A percentile compares a stretch with the other conserved stretches of the same genome.
These are phyloP conservation scores for Populus euphratica DNA, from an alignment of 345 rosid species.

Conservation along the genomic window DNA sequence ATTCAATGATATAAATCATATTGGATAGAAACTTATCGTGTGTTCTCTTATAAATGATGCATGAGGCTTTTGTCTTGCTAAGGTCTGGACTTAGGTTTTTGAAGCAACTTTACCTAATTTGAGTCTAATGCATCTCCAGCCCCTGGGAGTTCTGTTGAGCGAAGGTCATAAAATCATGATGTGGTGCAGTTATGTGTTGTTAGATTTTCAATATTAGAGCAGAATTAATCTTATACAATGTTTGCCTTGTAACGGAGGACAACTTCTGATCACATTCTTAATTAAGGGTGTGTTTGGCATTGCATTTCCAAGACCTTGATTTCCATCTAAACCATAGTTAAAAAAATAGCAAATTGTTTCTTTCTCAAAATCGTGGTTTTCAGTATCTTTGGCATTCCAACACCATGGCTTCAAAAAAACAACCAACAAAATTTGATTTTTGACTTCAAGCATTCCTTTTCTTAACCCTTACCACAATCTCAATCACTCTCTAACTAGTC, in stretches of 20 bases:
- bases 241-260: background rate
- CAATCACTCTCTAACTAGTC: background rate
- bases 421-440: background rate
- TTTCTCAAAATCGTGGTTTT: background rate
- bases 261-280: background rate
- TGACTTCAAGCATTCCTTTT: background rate
- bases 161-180: constrained; percentile 2
- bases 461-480: background rate
- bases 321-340: background rate
- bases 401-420: background rate
- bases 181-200: background rate
- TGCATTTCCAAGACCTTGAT: background rate
- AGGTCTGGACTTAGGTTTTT: background rate
- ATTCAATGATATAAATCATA: background rate
- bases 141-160: background rate
- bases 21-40: background rate
- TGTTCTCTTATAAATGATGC: background rate
- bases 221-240: background rate
- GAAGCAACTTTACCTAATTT: background rate
- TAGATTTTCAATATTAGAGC: background rate
- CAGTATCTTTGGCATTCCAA: background rate
- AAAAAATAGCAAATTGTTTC: background rate
- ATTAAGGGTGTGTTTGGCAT: background rate
- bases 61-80: background rate
- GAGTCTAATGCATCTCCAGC: background rate